Base-by-base conservation (phyloP, 306 rosid genomes). In the Pueraria montana region DNA sequence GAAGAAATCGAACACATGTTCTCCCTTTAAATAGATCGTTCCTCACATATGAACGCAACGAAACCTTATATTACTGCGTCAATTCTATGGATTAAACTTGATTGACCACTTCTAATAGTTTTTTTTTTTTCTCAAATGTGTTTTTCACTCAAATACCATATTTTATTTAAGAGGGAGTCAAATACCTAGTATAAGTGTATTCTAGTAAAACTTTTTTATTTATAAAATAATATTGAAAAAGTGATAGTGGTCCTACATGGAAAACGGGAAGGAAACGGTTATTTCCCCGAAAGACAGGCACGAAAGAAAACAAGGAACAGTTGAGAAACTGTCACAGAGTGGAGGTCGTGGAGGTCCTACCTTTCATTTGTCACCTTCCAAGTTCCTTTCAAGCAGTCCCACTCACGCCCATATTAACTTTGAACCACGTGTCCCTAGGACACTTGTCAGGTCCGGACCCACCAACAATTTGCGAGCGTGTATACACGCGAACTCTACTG, bases 361-460 rank as follows among this genome's bases (percentile, higher is more conserved):
- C 0, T 16, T 2, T 10, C 64, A 20, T 2, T 21, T 6, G 38
- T 81, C 76, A 16, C 61, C 2, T 0, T n/a, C 70, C 27, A 65
- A 4, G 68, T 81, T 38, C 68, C 58, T 82, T 72, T 81, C 84
- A 32, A 6, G 6, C 17, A 45, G 84, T 81, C 84, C 55, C 32
- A 14, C 30, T n/a, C 42, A 42, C 75, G 65, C 30, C 4, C 30
- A 4, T 16, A 48, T 48, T 69, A 11, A 48, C 46, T 18, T 30
- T 17, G 26, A 30, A 65, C 84, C 84, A 84, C 73, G 84, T 79
- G 84, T 79, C 58, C 10, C 0, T 17, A 20, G 27, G 48, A 65
- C 72, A 74, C 81, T 32, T 84, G 84, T 65, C 77, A 56, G 7
- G 0, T 3, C 36, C 0, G 5, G 11, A 50, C n/a, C 27, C 7